phyloP scores from a whole-genome alignment of 1,284 basidiomycete genomes.

The Cystobasidium pallidum region DNA sequence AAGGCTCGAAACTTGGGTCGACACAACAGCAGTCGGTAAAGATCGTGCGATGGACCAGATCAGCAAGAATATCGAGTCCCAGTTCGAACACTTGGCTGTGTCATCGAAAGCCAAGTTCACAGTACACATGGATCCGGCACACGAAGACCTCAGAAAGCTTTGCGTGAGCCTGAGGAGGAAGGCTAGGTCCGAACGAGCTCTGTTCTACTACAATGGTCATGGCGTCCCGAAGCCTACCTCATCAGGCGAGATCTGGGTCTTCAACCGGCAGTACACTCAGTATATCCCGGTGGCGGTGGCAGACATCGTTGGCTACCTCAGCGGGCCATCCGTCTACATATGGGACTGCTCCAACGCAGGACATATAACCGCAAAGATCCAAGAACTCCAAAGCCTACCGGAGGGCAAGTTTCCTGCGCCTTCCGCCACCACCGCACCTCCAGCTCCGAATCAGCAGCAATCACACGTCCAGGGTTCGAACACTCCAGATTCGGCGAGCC shows the following conservation, averaged over 20 bases:
- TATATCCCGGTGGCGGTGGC: constrained; percentile 79
- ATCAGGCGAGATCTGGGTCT: constrained; percentile 98
- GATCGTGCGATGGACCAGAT: constrained; percentile 68
- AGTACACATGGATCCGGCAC: constrained; percentile 84
- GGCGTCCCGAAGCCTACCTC: constrained; percentile 96
- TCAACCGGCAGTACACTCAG: constrained; percentile 96
- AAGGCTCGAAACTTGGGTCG: constrained; percentile 95
- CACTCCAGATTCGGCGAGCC: constrained; percentile 39
- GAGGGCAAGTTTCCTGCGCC: constrained; percentile 69
- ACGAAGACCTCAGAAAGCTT: constrained; percentile 90
- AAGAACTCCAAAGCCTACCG: constrained; percentile 78
- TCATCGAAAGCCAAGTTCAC: constrained; percentile 73
- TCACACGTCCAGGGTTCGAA: constrained; percentile 54
- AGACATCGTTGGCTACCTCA: constrained; percentile 53
- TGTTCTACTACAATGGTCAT: constrained; percentile 99
- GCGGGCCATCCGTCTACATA: constrained; percentile 91
- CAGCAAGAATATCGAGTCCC: constrained; percentile 87
- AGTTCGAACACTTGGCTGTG: constrained; percentile 89
- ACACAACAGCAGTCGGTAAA: constrained; percentile 76
- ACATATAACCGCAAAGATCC: constrained; percentile 88
- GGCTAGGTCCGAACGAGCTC: constrained; percentile 88
- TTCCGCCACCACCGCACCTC: constrained; percentile 35
- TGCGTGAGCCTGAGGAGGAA: constrained; percentile 82
- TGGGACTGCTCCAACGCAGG: constrained; percentile 99
- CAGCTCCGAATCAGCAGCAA: constrained; percentile 45